These are phyloP conservation scores for Trapa bicornis DNA, from an alignment of 345 rosid genomes.

Conservation along the genomic window DNA sequence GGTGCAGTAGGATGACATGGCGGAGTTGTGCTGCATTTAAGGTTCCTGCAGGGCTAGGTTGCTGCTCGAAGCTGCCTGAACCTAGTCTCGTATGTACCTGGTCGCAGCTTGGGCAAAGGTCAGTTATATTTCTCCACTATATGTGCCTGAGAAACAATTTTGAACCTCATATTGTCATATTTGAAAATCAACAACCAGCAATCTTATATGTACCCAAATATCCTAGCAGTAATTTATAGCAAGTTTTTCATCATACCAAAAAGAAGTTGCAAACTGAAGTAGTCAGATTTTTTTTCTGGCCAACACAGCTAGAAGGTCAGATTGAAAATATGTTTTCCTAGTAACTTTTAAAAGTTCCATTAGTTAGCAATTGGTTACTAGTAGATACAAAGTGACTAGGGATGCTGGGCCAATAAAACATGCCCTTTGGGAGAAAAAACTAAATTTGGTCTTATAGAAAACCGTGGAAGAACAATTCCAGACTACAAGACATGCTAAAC, in stretches of 20 bases:
- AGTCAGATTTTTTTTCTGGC: neutral
- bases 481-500: neutral
- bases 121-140: conserved; percentile 52
- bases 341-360: neutral
- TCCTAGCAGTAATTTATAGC: neutral
- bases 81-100: conserved; percentile 34
- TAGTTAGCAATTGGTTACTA: neutral
- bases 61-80: conserved; percentile 52
- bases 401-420: neutral
- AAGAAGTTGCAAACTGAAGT: neutral
- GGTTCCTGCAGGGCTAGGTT: conserved; percentile 51
- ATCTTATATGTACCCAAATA: neutral
- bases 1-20: conserved; percentile 57
- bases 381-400: neutral
- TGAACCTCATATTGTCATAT: neutral
- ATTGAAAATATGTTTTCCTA: neutral
- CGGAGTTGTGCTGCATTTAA: conserved; percentile 64
- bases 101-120: conserved; percentile 73
- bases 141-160: conserved; percentile 36
- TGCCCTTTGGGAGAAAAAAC: neutral
- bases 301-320: neutral
- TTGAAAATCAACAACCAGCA: neutral
- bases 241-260: neutral
- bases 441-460: neutral
- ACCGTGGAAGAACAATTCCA: neutral